Evolutionary conservation across 345 rosid genomes (phyloP), one percentile per base, ranked within the genome.

Genomic region (Physaria fendleri): DNA sequence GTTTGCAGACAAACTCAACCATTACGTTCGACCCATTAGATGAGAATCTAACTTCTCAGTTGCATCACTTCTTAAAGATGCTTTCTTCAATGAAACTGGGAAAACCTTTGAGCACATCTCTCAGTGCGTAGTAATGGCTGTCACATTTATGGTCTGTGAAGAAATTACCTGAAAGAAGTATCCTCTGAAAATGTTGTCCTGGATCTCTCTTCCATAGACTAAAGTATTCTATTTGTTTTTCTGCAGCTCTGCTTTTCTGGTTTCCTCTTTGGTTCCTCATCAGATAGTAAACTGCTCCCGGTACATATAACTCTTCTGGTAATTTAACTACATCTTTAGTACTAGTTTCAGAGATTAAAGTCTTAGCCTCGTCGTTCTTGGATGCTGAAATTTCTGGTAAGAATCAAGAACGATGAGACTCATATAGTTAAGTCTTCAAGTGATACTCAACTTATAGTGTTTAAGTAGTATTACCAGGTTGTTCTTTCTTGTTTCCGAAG

Each of bases 71-170:
- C 32, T 41, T 50, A 45, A 87, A 82, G 54, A 85, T 66, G 51
- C 23, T 66, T 38, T 84, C 88, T 13, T 75, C 74, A 13, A 43
- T 35, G 39, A 78, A 67, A 44, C 55, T 56, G 1, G 95, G 84
- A 68, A 89, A 74, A 37, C 87, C 85, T 81, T 93, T 93, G 16
- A 85, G 83, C 13, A 87, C 95, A 62, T 93, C 99, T 69, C 99
- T 64, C 8, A 93, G 65, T 1, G 96, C 97, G 3, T 74, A 81
- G 75, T 81, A 82, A 72, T 93, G 99, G 77, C 83, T 83, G 64
- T 85, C 97, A 25, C 97, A 93, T 72, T 79, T 85, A 65, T 93
- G 99, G 60, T 90, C 96, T 5, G 87, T 81, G 55, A 89, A 79
- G 65, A 93, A 63, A 75, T 87, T 89, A 76, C 82, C 76, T 3